Conservation (phyloP, 495 filamentous ascomycete species). For the Lindgomyces ingoldianus region DNA sequence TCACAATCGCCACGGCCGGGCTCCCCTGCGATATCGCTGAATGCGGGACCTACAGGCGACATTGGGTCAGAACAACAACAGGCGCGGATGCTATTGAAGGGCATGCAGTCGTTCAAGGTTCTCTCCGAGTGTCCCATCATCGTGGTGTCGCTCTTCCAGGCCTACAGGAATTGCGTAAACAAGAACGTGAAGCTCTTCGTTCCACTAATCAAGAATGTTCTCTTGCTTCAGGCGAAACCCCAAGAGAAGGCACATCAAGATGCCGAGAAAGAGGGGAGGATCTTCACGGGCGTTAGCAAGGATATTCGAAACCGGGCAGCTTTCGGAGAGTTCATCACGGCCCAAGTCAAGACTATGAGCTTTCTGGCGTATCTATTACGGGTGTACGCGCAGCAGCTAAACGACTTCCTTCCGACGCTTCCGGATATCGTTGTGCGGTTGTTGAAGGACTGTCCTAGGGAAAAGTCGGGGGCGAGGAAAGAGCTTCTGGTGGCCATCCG, state of each 20-base stretch:
- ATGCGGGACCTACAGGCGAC: conserved; percentile 54
- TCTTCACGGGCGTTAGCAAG: conserved; percentile 90
- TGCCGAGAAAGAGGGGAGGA: conserved; percentile 68
- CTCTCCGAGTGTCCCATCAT: conserved; percentile 97
- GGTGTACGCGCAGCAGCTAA: conserved; percentile 81
- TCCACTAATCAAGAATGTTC: conserved; percentile 85
- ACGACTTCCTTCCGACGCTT: conserved; percentile 83
- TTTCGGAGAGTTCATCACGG: conserved; percentile 96
- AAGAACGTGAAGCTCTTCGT: conserved; percentile 91
- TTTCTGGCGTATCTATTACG: conserved; percentile 93
- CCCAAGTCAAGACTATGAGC: conserved; percentile 99
- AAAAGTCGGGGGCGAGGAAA: conserved; percentile 90
- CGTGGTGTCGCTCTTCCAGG: conserved; percentile 96
- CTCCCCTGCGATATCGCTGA: conserved; percentile 76
- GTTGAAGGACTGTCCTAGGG: conserved; percentile 88
- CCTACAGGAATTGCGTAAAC: conserved; percentile 73
- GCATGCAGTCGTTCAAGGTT: conserved; percentile 99
- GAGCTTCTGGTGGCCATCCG: conserved; percentile 94
- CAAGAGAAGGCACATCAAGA: conserved; percentile 90
- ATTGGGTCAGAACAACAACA: conserved; percentile 77
- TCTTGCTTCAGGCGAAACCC: conserved; percentile 86
- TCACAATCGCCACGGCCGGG: conserved; percentile 85
- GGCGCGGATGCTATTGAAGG: conserved; percentile 75
- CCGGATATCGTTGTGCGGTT: conserved; percentile 91
- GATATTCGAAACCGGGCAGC: conserved; percentile 92